Percentiles rank a stretch among this genome's conserved stretches.
phyloP scores from a whole-genome alignment of 1,284 basidiomycete genomes.

The Amylostereum areolatum region DNA sequence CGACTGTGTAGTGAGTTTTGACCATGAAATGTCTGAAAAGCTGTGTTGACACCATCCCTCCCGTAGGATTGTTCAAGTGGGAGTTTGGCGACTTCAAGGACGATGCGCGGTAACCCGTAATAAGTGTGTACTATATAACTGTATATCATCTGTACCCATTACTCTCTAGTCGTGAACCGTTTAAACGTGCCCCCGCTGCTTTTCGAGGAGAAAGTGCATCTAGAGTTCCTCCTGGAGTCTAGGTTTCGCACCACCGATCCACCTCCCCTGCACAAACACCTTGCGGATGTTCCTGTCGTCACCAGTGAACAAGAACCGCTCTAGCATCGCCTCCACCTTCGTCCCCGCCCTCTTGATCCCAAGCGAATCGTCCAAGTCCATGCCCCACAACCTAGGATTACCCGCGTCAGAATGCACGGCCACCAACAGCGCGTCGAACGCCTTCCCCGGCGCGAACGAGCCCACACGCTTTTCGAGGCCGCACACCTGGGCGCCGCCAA shows the following conservation, averaged over 20 bases:
- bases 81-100: constrained; percentile 49
- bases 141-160: no score
- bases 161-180: no score
- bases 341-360: constrained; percentile 15
- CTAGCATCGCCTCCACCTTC: constrained; percentile 47
- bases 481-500: constrained; percentile 88
- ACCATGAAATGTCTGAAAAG: neutral
- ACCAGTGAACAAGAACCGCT: constrained; percentile 76
- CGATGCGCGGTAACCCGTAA: neutral
- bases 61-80: constrained; percentile 62
- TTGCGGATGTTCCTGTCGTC: constrained; percentile 84
- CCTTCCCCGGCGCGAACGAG: constrained; percentile 75
- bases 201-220: no score
- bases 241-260: constrained; percentile 59
- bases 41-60: neutral
- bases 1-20: constrained; percentile 40
- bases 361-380: constrained; percentile 28
- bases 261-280: constrained; percentile 81
- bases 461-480: constrained; percentile 69
- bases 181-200: no score
- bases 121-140: no score
- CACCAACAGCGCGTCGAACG: constrained; percentile 85
- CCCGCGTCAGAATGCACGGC: constrained; percentile 44
- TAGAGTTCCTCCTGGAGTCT: no score
- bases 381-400: constrained; percentile 61